Evolutionary conservation across 2,329 filamentous ascomycete genomes (phyloP), one percentile per base, ranked within the genome.

Genomic region (Teratosphaeria pseudoeucalypti): DNA sequence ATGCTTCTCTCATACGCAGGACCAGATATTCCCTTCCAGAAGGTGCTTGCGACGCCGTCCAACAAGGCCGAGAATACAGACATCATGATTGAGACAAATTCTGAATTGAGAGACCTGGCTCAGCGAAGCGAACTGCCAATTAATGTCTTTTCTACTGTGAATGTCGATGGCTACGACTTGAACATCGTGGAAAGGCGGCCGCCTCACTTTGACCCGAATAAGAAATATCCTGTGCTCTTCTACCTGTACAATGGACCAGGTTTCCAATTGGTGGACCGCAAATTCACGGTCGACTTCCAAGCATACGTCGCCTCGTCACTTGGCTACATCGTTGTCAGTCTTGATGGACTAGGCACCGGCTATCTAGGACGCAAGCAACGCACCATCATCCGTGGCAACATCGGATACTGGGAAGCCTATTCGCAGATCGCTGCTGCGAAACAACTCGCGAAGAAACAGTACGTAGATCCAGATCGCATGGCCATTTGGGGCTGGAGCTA

Each of bases 401-500:
- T 99, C 34, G 94, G 94, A 19, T 79, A 88, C 67, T 90, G 86
- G 71, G 94, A 99, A 77, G 84, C 92, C 0, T 80, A 84, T 47
- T 94, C 97, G 73, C 94, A 99, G 73, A 97, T 99, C 65, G 88
- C 86, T 29, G 55, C 91, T 0, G 94, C 89, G 3, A 88, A 92
- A 74, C 84, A 88, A 64, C 97, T 90, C 86, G 87, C 88, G 0
- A 77, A 79, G 43, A 92, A 90, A 71, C 75, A 82, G 14, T 97
- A 99, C 73, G 86, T 96, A 14, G 95, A 99, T 72, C 79, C 82
- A 29, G 80, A 84, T 6, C 85, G 89, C 58, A 84, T 99, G 66
- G 92, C 91, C 23, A 95, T 99, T 70, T 99, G 94, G 94, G 94
- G 94, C 55, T 99, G 94, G 94, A 95, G 90, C 63, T 99, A 94